A percentile compares a stretch with the other conserved stretches of the same genome.
phyloP scores from a whole-genome alignment of 306 rosid genomes.

The Rubus parviflorus region DNA sequence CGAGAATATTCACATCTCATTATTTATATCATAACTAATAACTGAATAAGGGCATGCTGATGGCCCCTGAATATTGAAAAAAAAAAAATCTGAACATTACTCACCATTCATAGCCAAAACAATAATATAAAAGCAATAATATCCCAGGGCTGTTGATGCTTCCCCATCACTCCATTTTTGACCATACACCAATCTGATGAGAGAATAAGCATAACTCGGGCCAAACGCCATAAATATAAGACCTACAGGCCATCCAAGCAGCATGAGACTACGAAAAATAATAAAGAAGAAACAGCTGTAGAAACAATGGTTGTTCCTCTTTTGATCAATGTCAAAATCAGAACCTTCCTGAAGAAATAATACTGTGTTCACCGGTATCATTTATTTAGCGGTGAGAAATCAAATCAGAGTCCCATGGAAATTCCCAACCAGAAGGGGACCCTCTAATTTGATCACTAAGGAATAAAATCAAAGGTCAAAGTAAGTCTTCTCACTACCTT shows the following conservation, averaged over 20 bases:
- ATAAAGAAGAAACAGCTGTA: background rate
- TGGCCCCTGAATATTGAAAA: background rate
- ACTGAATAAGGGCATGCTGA: background rate
- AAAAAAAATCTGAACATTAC: constrained; percentile 28
- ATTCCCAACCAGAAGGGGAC: constrained; percentile 2
- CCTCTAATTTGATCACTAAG: constrained; percentile 5
- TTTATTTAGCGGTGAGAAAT: background rate
- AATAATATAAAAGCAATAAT: constrained; percentile 76
- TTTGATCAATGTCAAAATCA: background rate
- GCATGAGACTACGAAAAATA: constrained; percentile 27
- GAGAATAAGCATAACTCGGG: constrained; percentile 89
- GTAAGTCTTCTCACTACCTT: constrained; percentile 5
- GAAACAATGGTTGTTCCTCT: background rate
- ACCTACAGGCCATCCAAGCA: constrained; percentile 52
- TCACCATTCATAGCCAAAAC: constrained; percentile 93
- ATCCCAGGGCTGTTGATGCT: constrained; percentile 81
- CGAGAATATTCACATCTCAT: background rate
- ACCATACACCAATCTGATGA: constrained; percentile 85
- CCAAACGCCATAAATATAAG: constrained; percentile 92
- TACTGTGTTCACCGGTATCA: background rate
- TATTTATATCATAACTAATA: background rate
- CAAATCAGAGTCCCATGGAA: constrained; percentile 8
- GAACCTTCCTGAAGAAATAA: background rate
- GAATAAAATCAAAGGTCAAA: background rate
- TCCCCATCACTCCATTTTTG: constrained; percentile 96